These are phyloP conservation scores for Agapanthus africanus DNA, from an alignment of 106 monocot genomes.

Conservation along the genomic window DNA sequence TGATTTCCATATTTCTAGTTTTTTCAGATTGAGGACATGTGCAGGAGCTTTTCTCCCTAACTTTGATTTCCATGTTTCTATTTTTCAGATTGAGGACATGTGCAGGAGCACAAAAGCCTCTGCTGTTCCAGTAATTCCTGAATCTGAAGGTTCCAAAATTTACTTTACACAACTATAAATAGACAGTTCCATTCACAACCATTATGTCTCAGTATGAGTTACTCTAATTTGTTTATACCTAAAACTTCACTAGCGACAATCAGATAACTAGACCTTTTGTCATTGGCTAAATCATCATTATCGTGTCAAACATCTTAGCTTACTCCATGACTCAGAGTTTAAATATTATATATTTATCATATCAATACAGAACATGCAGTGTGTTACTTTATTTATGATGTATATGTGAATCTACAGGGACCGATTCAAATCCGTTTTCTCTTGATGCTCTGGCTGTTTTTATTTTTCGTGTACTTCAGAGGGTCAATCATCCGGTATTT, in stretches of 20 bases:
- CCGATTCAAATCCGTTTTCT: conserved; percentile 89
- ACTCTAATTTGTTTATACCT: neutral
- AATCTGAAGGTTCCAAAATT: conserved; percentile 66
- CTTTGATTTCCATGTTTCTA: neutral
- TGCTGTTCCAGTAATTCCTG: conserved; percentile 87
- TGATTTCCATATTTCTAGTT: neutral
- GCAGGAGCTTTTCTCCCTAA: neutral
- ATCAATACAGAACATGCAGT: no score
- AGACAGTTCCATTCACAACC: neutral
- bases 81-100: conserved; percentile 87
- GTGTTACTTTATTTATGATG: no score
- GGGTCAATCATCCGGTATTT: conserved; percentile 91
- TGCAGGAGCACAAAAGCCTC: conserved; percentile 66
- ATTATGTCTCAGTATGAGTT: neutral
- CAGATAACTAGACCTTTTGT: neutral
- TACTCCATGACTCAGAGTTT: no score
- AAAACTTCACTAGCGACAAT: neutral
- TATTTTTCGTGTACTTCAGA: conserved; percentile 84
- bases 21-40: no score
- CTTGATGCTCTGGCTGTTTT: conserved; percentile 97
- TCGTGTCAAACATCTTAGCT: neutral
- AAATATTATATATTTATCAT: no score
- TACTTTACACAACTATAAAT: neutral
- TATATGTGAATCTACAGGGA: conserved; percentile 44
- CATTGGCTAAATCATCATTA: neutral